Evolutionary conservation across 2,329 filamentous ascomycete genomes (phyloP), one percentile per base, ranked within the genome.

Genomic region (Leptographium lundbergii): DNA sequence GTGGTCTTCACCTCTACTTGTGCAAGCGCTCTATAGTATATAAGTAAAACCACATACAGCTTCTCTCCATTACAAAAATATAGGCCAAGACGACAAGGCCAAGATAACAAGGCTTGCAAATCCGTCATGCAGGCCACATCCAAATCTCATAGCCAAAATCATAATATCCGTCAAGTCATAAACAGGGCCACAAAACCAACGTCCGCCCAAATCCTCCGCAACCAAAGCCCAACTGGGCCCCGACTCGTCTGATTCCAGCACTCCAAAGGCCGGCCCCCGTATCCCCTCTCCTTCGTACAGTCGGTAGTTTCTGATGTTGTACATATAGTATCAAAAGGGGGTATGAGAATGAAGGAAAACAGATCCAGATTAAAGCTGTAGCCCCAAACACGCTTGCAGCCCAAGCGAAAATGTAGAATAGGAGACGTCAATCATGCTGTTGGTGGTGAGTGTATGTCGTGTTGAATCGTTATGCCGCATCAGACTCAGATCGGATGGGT

Each of bases 111-210:
- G 32, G 34, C 25, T 34, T 34, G 47, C 61, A 57, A 61, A 60
- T 55, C 59, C 57, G 65, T 51, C 29, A 45, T 42, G 56, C 29
- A 24, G 29, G n/a, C 14, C 36, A 27, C 24, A 17, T 34, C 6
- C 22, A 58, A 59, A 63, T 59, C 56, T 61, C 58, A 60, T 59
- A 62, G 61, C 59, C 57, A 60, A 60, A 63, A 58, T 60, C 61
- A 61, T 61, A 62, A 63, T 59, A 36, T 51, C 56, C 60, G 24
- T 61, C 53, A 60, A 57, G 58, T 60, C 60, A 34, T 61, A 42
- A 60, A 29, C 51, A 57, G 55, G n/a, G 14, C 51, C 51, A 50
- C 19, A 54, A 60, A 34, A 58, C 27, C 34, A 57, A 60, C 36
- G 48, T 52, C 34, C 47, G 56, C 32, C 32, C 42, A 39, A 36